Conservation (phyloP, 2,329 filamentous ascomycete species). For the Lecanicillium sp. region DNA sequence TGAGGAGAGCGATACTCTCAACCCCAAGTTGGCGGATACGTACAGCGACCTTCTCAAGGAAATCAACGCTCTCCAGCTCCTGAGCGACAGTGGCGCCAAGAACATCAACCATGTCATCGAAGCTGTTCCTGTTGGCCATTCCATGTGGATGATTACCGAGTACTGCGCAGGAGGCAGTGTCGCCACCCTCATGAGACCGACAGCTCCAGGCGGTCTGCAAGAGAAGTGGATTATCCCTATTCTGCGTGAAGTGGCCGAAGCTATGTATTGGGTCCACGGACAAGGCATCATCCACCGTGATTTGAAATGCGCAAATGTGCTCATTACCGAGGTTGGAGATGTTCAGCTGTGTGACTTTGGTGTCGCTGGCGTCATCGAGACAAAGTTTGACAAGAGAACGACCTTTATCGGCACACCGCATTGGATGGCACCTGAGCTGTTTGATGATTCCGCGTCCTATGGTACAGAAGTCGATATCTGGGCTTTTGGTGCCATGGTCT, state of each 20-base stretch:
- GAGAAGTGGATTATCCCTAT: conserved; percentile 65
- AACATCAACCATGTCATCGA: conserved; percentile 80
- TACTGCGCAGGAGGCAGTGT: conserved; percentile 82
- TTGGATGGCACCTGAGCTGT: conserved; percentile 81
- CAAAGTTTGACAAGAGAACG: conserved; percentile 65
- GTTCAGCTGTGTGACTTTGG: conserved; percentile 83
- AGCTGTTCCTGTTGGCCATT: conserved; percentile 65
- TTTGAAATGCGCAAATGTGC: conserved; percentile 70
- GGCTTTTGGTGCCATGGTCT: conserved; percentile 76
- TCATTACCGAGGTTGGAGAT: conserved; percentile 66
- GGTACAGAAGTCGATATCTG: conserved; percentile 73
- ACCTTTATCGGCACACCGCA: conserved; percentile 77
- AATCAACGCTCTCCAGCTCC: conserved; percentile 59
- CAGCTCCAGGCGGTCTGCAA: conserved; percentile 53
- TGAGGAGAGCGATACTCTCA: conserved; percentile 62
- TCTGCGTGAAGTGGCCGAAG: conserved; percentile 56
- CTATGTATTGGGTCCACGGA: conserved; percentile 58
- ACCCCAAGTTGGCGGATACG: conserved; percentile 57
- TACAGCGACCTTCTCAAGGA: conserved; percentile 64
- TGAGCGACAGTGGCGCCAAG: conserved; percentile 64
- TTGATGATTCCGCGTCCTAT: conserved; percentile 55
- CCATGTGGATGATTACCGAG: conserved; percentile 84
- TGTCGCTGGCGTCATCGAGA: conserved; percentile 70
- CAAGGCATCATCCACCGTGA: conserved; percentile 64
- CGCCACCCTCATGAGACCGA: conserved; percentile 63